phyloP scores from a whole-genome alignment of 2,329 filamentous ascomycete genomes.

The Fusarium sacchari region DNA sequence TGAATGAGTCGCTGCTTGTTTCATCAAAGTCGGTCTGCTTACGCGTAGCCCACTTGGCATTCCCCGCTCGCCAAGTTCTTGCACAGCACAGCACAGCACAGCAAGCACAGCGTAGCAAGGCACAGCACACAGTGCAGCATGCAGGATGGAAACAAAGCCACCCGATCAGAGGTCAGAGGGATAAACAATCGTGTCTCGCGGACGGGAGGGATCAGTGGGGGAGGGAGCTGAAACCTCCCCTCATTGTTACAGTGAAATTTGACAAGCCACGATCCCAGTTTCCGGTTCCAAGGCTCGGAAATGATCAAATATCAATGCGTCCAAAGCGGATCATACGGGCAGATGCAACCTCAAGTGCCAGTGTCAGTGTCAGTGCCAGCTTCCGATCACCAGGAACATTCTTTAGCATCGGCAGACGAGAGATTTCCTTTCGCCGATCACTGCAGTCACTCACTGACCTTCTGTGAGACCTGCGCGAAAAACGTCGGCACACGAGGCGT shows the following conservation, averaged over 20 bases:
- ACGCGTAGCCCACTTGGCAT: conserved; percentile 22
- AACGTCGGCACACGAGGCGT: neutral
- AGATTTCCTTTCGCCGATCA: neutral
- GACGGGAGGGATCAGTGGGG: neutral
- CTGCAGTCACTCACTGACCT: neutral
- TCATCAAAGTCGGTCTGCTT: neutral
- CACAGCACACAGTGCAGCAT: neutral
- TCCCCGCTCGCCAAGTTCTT: conserved; percentile 10
- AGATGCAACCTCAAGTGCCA: neutral
- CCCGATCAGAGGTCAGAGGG: neutral
- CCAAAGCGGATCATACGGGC: neutral
- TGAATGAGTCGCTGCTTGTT: conserved; percentile 8
- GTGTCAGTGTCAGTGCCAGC: neutral
- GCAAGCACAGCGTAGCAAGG: neutral
- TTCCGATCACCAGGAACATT: neutral
- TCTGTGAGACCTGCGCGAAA: neutral
- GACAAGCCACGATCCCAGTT: neutral
- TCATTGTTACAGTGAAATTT: conserved; percentile 1
- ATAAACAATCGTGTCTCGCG: neutral
- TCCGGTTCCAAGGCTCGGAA: conserved; percentile 13
- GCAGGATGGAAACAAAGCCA: conserved; percentile 1
- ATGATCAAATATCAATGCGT: conserved; percentile 24
- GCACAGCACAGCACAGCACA: neutral
- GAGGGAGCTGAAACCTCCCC: neutral
- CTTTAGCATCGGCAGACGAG: neutral